Evolutionary conservation across 116 monocot genomes (phyloP), one percentile per base, ranked within the genome.

Genomic region (Dioscorea cayenensis): DNA sequence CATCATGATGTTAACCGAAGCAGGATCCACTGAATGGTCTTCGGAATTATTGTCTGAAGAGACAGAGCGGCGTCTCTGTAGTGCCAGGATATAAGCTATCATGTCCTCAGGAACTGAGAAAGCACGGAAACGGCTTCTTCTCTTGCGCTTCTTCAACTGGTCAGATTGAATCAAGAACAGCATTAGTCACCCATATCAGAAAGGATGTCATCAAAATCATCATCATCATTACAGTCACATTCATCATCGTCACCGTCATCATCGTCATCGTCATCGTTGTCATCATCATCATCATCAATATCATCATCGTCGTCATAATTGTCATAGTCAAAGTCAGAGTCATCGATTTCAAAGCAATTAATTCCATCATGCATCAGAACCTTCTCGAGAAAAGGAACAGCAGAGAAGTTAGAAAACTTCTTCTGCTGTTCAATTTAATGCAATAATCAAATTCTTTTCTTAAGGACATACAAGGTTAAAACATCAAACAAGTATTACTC

Each of bases 301-400:
- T 62, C 32, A 36, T 78, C 67, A 35, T 75, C 43, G 12, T 43
- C 43, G 1, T 43, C 43, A 43, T 43, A 68, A 28, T 78, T 75
- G 22, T 73, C 69, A 63, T 64, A 64, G 19, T 67, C 67, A 60
- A 14, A 61, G 12, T 76, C 72, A 64, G 5, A 21, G 64, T 73
- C 77, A 76, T 70, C 76, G 49, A 22, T 18, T 49, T 61, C 74
- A 72, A 50, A 79, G 50, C 66, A 86, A 60, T 48, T 38, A 71
- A 67, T 72, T 71, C 61, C 70, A 78, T 63, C 60, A 69, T 38
- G 64, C 49, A 71, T 79, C 65, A 78, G 67, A 74, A 81, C 64
- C 81, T 85, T 78, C 23, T 35, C 37, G n/a, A 68, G 27, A 76
- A n/a, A 68, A 72, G 16, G 49, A 80, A 75, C 69, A 75, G 67